phyloP scores from a whole-genome alignment of 768 basidiomycete species.

The Royoungia palumana region DNA sequence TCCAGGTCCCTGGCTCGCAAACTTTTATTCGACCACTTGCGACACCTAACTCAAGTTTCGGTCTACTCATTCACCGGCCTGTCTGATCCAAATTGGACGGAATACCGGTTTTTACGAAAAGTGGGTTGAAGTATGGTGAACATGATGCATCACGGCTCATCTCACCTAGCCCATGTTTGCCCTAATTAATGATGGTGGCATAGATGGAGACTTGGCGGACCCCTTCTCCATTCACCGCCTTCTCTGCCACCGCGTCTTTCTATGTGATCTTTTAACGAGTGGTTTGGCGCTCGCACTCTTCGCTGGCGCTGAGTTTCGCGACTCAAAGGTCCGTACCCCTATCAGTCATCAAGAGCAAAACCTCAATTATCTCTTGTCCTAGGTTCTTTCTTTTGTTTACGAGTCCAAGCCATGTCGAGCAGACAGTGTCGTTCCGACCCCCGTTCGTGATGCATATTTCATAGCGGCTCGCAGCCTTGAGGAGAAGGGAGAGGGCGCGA shows the following conservation, averaged over 20 bases:
- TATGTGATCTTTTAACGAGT: constrained; percentile 46
- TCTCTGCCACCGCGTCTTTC: constrained; percentile 47
- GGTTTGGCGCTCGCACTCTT: constrained; percentile 52
- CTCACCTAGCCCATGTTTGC: constrained; percentile 61
- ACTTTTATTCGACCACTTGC: constrained; percentile 50
- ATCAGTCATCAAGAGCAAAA: not conserved
- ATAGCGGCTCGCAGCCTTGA: constrained; percentile 13
- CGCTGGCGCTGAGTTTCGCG: constrained; percentile 54
- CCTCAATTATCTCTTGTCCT: not conserved
- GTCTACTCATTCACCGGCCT: constrained; percentile 47
- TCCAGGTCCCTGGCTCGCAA: constrained; percentile 52
- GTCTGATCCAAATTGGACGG: constrained; percentile 47
- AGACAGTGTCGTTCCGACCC: constrained; percentile 12
- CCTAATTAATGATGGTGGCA: constrained; percentile 53
- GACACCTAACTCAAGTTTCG: constrained; percentile 34
- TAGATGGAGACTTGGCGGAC: constrained; percentile 8
- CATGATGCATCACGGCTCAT: too few relatives aligned
- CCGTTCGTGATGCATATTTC: constrained; percentile 6
- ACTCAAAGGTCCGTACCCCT: constrained; percentile 50
- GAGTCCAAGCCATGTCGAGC: constrained; percentile 33
- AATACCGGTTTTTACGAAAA: constrained; percentile 41
- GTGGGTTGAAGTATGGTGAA: constrained; percentile 22
- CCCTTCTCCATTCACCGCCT: constrained; percentile 26
- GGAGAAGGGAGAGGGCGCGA: not conserved
- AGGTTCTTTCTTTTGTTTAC: constrained; percentile 63